Conservation (phyloP, 2,329 filamentous ascomycete species). For the Sphaerulina populicola region DNA sequence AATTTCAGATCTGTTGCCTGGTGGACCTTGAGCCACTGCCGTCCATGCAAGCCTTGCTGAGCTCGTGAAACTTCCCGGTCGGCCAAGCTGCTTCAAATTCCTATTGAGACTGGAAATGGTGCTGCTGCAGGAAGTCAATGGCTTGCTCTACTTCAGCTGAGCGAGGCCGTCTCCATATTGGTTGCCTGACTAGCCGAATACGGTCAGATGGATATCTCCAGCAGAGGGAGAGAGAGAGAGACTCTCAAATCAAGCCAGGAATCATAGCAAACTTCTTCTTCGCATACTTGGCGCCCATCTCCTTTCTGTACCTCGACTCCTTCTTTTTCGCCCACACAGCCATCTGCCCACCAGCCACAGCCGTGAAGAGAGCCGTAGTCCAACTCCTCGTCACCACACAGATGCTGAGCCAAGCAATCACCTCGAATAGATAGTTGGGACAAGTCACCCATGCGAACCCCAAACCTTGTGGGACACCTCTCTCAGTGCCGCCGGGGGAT, state of each 20-base stretch:
- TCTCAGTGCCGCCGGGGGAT: conserved; percentile 68
- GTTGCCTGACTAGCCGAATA: no score
- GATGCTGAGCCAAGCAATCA: conserved; percentile 76
- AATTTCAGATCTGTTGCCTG: no score
- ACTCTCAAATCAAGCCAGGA: conserved; percentile 67
- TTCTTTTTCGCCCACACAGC: conserved; percentile 81
- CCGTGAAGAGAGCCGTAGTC: conserved; percentile 67
- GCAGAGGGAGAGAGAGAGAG: no score
- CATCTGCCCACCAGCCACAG: conserved; percentile 71
- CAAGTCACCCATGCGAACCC: conserved; percentile 84
- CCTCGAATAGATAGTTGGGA: conserved; percentile 95
- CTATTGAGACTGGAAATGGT: no score
- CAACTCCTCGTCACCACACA: conserved; percentile 71
- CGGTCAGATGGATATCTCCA: no score
- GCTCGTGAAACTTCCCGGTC: no score
- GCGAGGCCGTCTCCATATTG: no score
- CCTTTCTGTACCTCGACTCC: conserved; percentile 78
- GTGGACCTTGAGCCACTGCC: no score
- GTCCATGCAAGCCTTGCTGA: no score
- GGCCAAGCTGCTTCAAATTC: no score
- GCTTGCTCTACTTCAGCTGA: no score
- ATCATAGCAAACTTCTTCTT: conserved; percentile 82
- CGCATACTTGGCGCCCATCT: conserved; percentile 91
- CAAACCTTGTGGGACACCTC: conserved; percentile 77
- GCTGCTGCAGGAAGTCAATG: no score